phyloP scores from a whole-genome alignment of 371 early-diverging fungal genomes.

The Haplosporangium sp. region DNA sequence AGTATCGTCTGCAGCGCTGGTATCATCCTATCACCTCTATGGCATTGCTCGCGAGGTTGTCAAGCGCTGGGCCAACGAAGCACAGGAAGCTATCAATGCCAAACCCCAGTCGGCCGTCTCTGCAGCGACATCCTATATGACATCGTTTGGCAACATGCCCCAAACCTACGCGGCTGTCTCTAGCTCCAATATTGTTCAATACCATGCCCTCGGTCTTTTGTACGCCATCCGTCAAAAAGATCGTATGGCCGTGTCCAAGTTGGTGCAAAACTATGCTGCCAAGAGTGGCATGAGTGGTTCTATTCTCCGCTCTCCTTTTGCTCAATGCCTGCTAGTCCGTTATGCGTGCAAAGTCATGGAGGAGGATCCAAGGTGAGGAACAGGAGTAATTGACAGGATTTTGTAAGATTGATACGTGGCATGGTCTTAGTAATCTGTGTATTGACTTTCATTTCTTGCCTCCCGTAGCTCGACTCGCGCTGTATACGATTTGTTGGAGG shows the following conservation, averaged over 20 bases:
- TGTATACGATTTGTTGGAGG: slow-evolving; percentile 88
- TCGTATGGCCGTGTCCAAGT: slow-evolving; percentile 96
- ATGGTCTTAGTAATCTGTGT: slow-evolving; percentile 4
- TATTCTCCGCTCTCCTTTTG: slow-evolving; percentile 84
- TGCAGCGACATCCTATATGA: slow-evolving; percentile 64
- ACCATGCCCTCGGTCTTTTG: slow-evolving; percentile 96
- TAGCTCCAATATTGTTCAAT: slow-evolving; percentile 88
- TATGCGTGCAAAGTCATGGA: slow-evolving; percentile 96
- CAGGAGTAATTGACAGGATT: neutral
- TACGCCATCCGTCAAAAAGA: slow-evolving; percentile 96
- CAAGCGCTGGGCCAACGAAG: slow-evolving; percentile 63
- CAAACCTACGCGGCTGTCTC: slow-evolving; percentile 63
- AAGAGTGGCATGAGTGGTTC: slow-evolving; percentile 61
- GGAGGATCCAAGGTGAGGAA: slow-evolving; percentile 75
- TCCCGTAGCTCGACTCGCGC: slow-evolving; percentile 69
- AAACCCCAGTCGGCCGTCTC: slow-evolving; percentile 72
- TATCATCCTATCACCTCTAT: slow-evolving; percentile 92
- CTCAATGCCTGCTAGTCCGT: slow-evolving; percentile 93
- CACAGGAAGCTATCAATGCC: slow-evolving; percentile 69
- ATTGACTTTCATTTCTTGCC: neutral
- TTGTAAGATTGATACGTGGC: neutral
- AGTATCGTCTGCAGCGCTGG: slow-evolving; percentile 93
- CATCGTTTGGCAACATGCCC: slow-evolving; percentile 61
- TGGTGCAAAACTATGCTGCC: slow-evolving; percentile 89
- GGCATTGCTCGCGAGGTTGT: slow-evolving; percentile 68